Percentiles rank a stretch among this genome's conserved stretches.
Evolutionary conservation across 106 monocot genomes (phyloP).

Genomic region (Platanthera guangdongensis): DNA sequence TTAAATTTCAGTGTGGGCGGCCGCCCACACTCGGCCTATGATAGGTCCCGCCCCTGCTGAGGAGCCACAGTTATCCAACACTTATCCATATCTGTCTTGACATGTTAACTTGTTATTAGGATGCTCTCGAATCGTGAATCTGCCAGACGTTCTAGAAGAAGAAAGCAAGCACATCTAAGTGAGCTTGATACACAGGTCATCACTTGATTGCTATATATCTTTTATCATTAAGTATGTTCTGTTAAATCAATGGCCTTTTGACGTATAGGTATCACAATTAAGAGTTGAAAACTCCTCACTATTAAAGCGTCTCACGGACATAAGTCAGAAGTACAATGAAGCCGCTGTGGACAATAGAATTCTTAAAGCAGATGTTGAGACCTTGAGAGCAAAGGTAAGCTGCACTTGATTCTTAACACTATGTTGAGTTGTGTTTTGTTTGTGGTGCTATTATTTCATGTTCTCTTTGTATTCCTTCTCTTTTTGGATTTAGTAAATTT

Average conservation of each 20-base stretch:
- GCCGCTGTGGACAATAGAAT: conserved; percentile 61
- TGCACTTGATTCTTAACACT: neutral
- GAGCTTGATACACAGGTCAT: conserved; percentile 77
- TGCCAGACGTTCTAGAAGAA: conserved; percentile 81
- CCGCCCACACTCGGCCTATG: too few species aligned
- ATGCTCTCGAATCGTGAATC: conserved; percentile 96
- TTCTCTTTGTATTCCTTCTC: neutral
- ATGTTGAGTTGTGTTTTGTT: neutral
- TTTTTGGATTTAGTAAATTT: neutral
- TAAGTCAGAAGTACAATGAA: conserved; percentile 71
- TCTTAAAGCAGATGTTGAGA: conserved; percentile 68
- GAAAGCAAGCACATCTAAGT: conserved; percentile 81
- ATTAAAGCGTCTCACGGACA: conserved; percentile 62
- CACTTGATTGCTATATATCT: neutral
- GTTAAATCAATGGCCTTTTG: neutral
- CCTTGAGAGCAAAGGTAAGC: conserved; percentile 71
- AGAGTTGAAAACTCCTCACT: conserved; percentile 79
- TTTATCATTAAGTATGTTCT: neutral
- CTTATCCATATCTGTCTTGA: neutral
- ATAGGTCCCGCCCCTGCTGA: neutral
- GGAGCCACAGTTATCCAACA: neutral
- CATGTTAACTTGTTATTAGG: conserved; percentile 21
- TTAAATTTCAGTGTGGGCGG: too few species aligned
- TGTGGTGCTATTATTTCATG: neutral
- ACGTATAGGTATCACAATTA: conserved; percentile 63